A percentile compares a stretch with the other conserved stretches of the same genome.
phyloP scores from a whole-genome alignment of 306 rosid genomes.

The Glycyrrhiza uralensis region DNA sequence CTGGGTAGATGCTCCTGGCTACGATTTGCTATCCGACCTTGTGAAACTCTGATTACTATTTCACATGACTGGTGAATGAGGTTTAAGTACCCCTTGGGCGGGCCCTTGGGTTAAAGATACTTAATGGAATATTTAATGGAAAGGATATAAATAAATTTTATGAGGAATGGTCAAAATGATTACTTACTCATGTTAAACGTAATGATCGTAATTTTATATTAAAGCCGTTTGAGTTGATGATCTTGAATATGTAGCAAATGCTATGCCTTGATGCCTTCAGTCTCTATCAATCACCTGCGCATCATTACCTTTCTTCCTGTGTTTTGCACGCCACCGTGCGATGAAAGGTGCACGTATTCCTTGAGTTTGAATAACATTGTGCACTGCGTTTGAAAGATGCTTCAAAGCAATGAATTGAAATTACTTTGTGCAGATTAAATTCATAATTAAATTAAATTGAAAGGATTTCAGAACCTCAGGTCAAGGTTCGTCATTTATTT shows the following conservation, averaged over 20 bases:
- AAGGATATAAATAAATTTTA: background rate
- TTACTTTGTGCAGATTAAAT: background rate
- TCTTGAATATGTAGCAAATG: background rate
- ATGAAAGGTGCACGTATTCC: no score
- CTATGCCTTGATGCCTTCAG: background rate
- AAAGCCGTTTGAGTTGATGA: background rate
- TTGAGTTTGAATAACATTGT: no score
- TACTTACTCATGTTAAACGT: background rate
- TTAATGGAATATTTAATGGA: background rate
- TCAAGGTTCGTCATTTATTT: background rate
- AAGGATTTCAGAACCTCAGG: background rate
- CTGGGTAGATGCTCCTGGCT: background rate
- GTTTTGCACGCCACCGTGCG: background rate
- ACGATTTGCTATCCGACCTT: background rate
- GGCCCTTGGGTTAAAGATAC: background rate
- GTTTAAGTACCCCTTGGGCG: no score
- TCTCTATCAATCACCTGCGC: background rate
- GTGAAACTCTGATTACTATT: background rate
- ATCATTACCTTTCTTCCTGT: background rate
- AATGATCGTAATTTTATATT: no score
- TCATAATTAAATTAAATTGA: background rate
- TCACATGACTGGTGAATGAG: no score
- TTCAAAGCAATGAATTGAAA: background rate
- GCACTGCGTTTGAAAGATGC: background rate
- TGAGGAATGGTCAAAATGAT: background rate